These are phyloP conservation scores for Crassisporium funariophilum DNA, from an alignment of 768 basidiomycete species.

Conservation along the genomic window DNA sequence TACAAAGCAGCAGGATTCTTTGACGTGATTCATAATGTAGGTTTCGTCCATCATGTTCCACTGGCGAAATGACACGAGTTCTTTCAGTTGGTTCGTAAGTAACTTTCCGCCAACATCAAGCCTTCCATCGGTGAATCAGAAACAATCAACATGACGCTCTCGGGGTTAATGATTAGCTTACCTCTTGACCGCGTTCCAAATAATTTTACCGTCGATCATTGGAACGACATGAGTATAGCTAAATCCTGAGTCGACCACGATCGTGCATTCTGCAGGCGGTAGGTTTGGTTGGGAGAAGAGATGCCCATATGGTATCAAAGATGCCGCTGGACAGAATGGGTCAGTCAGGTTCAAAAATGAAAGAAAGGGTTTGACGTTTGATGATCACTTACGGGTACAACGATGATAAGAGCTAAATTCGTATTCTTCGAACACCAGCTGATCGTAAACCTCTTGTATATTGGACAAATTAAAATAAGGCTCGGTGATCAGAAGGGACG, in stretches of 20 bases:
- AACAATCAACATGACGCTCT: not conserved
- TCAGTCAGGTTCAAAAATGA: constrained; percentile 4
- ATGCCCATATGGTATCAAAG: constrained; percentile 71
- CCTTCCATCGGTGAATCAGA: constrained; percentile 43
- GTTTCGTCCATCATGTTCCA: constrained; percentile 99
- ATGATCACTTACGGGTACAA: constrained; percentile 67
- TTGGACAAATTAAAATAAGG: constrained; percentile 94
- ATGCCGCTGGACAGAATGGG: constrained; percentile 60
- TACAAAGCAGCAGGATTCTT: constrained; percentile 90
- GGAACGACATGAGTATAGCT: constrained; percentile 94
- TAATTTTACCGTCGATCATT: constrained; percentile 68
- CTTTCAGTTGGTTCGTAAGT: constrained; percentile 93
- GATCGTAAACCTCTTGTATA: constrained; percentile 90
- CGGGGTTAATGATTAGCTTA: constrained; percentile 27
- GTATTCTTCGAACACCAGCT: constrained; percentile 96
- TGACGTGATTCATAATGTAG: constrained; percentile 89
- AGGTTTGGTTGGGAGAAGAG: constrained; percentile 57
- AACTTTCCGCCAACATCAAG: constrained; percentile 96
- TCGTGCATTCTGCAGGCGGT: constrained; percentile 71
- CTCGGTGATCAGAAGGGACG: constrained; percentile 86
- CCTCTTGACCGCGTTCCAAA: constrained; percentile 86
- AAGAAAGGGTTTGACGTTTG: constrained; percentile 7
- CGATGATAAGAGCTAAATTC: constrained; percentile 85
- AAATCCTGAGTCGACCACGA: constrained; percentile 90
- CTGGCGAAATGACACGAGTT: constrained; percentile 91